Conservation (phyloP, 2,329 filamentous ascomycete species). For the Xylariaceae sp. region DNA sequence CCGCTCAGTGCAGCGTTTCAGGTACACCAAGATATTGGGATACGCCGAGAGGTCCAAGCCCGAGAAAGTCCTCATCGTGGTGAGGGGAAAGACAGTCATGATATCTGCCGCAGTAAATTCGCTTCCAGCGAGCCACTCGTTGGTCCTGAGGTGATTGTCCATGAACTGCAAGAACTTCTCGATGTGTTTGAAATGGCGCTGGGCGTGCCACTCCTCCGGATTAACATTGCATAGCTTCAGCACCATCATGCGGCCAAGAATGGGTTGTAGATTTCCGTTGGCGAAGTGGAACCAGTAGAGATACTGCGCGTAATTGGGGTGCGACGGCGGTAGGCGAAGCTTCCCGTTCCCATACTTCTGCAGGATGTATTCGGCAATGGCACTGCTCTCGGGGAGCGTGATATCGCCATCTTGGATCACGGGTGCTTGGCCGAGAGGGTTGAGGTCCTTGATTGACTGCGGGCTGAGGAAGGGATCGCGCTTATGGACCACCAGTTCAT, state of each 20-base stretch:
- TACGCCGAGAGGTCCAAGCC: slow-evolving; percentile 41
- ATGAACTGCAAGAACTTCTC: slow-evolving; percentile 37
- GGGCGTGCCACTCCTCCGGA: neutral
- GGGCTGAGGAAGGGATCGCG: slow-evolving; percentile 9
- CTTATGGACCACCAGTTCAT: slow-evolving; percentile 13
- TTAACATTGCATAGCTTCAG: slow-evolving; percentile 29
- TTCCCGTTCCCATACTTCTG: slow-evolving; percentile 15
- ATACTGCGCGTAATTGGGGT: slow-evolving; percentile 17
- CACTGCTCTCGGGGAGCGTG: slow-evolving; percentile 14
- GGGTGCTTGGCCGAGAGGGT: slow-evolving; percentile 14
- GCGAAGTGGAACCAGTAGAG: slow-evolving; percentile 42
- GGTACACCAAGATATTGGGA: slow-evolving; percentile 42
- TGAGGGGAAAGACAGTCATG: slow-evolving; percentile 58
- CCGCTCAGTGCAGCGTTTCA: slow-evolving; percentile 42
- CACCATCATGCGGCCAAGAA: slow-evolving; percentile 38
- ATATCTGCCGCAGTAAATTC: slow-evolving; percentile 63
- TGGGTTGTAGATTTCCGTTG: slow-evolving; percentile 39
- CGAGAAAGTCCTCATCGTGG: slow-evolving; percentile 55
- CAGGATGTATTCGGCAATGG: slow-evolving; percentile 18
- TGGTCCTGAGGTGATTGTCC: slow-evolving; percentile 43
- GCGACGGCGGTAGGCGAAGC: slow-evolving; percentile 8
- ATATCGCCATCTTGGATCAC: slow-evolving; percentile 17
- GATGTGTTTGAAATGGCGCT: neutral
- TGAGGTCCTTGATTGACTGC: slow-evolving; percentile 8
- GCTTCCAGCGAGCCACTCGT: slow-evolving; percentile 55